Evolutionary conservation across 257 asterid species (phyloP), one percentile per base, ranked within the genome.

Genomic region (Solanum piurae): DNA sequence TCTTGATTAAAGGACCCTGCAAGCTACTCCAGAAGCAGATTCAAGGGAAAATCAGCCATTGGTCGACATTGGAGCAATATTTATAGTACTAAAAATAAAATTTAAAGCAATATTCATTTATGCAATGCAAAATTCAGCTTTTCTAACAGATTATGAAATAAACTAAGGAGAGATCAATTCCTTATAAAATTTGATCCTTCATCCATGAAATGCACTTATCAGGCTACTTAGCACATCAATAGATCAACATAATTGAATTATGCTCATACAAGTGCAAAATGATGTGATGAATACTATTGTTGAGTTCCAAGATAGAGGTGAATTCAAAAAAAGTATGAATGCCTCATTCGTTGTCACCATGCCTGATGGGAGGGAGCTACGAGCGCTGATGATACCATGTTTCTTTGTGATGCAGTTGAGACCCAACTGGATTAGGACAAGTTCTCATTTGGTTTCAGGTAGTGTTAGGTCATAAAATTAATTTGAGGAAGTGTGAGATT

Each of bases 1-100:
- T 87, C 83, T 85, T 85, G 86, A 90, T 62, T 83, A 90, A 42
- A 89, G 91, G 87, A 77, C 91, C 89, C 86, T 89, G 89, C 92
- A 90, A 90, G 68, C 92, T 90, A 42, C 27, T 55, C 33, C 76
- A 69, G 55, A n/a, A 75, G 60, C 68, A 69, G 38, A 79, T 27
- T 34, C 25, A 83, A 14, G 14, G 14, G 52, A 60, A 37, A 33
- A 21, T 40, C 36, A 36, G 31, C 8, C 25, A 84, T 38, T 27
- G 44, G 20, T 74, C 27, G 10, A 38, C 5, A 42, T 20, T 52
- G 33, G 82, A 83, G 25, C 29, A n/a, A 49, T 58, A 73, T 33
- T 37, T 46, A 27, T 21, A 49, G n/a, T 69, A 71, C 31, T 86
- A 38, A 46, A 69, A 69, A 7, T 77, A 52, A 71, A 42, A 23